These are phyloP conservation scores for Saccharomycopsis olivae DNA, from an alignment of 805 yeast species.

Conservation along the genomic window DNA sequence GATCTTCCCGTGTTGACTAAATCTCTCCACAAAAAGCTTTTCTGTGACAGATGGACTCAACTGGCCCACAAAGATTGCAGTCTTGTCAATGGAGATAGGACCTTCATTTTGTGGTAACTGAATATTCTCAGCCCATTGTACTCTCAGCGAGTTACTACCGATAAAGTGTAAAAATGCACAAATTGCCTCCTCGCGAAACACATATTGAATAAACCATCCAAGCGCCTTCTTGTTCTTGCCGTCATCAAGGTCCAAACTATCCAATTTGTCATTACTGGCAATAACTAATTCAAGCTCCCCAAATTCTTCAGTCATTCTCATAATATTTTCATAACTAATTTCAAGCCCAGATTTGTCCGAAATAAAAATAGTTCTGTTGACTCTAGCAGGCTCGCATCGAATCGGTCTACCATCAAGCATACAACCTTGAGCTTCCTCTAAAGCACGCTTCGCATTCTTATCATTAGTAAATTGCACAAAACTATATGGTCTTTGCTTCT, in stretches of 20 bases:
- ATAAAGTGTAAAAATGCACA: slow-evolving; percentile 68
- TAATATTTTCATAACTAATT: slow-evolving; percentile 27
- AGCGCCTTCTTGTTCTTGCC: slow-evolving; percentile 21
- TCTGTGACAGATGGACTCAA: slow-evolving; percentile 44
- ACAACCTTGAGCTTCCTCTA: slow-evolving; percentile 58
- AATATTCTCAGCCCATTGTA: slow-evolving; percentile 83
- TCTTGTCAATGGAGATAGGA: slow-evolving; percentile 46
- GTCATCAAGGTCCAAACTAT: slow-evolving; percentile 16
- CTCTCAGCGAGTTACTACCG: slow-evolving; percentile 41
- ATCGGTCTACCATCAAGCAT: slow-evolving; percentile 62
- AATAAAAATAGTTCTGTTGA: slow-evolving; percentile 73
- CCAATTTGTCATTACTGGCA: slow-evolving; percentile 27
- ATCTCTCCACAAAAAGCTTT: slow-evolving; percentile 46
- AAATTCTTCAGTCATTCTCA: slow-evolving; percentile 33
- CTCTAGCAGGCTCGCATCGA: slow-evolving; percentile 86
- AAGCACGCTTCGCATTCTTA: slow-evolving; percentile 57
- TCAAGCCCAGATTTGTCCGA: slow-evolving; percentile 26
- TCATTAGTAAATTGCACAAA: slow-evolving; percentile 79
- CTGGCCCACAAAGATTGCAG: slow-evolving; percentile 74
- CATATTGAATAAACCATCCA: slow-evolving; percentile 70
- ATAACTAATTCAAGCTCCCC: slow-evolving; percentile 72
- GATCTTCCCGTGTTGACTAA: slow-evolving; percentile 58
- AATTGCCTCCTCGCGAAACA: slow-evolving; percentile 79
- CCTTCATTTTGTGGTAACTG: slow-evolving; percentile 33
- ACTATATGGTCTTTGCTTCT: slow-evolving; percentile 78